phyloP scores from a whole-genome alignment of 2,329 filamentous ascomycete genomes.

The Botrytis porri region DNA sequence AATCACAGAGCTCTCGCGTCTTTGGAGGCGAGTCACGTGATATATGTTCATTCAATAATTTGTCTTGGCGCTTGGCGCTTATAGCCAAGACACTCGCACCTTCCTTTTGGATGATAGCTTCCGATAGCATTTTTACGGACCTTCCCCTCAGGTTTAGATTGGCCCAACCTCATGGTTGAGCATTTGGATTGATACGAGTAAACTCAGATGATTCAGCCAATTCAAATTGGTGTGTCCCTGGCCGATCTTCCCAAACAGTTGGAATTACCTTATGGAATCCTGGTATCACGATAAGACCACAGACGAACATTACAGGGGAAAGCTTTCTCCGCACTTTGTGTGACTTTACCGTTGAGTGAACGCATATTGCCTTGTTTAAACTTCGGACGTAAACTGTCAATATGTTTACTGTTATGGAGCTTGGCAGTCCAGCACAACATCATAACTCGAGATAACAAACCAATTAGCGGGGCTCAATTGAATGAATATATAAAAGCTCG shows the following conservation, averaged over 20 bases:
- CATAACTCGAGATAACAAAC: constrained; percentile 8
- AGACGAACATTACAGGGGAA: neutral
- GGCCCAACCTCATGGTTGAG: neutral
- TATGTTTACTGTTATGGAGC: neutral
- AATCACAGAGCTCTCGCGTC: neutral
- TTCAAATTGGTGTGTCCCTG: neutral
- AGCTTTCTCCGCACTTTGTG: constrained; percentile 14
- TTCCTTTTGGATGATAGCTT: constrained; percentile 11
- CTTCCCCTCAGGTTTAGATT: constrained; percentile 15
- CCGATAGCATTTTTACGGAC: constrained; percentile 3
- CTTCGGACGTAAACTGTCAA: neutral
- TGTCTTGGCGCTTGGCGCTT: constrained; percentile 14
- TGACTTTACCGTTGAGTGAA: neutral
- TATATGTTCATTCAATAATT: neutral
- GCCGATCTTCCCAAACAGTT: neutral
- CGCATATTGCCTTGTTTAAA: neutral
- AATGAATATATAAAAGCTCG: neutral
- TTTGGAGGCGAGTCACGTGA: neutral
- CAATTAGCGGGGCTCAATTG: neutral
- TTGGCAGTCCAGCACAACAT: constrained; percentile 15
- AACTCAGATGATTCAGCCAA: neutral
- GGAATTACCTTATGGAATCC: constrained; percentile 15
- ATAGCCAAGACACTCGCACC: constrained; percentile 8
- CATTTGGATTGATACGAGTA: constrained; percentile 10
- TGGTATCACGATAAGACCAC: constrained; percentile 8